Base-by-base conservation (phyloP, 257 asterid species). In the Salvia rosmarinus region DNA sequence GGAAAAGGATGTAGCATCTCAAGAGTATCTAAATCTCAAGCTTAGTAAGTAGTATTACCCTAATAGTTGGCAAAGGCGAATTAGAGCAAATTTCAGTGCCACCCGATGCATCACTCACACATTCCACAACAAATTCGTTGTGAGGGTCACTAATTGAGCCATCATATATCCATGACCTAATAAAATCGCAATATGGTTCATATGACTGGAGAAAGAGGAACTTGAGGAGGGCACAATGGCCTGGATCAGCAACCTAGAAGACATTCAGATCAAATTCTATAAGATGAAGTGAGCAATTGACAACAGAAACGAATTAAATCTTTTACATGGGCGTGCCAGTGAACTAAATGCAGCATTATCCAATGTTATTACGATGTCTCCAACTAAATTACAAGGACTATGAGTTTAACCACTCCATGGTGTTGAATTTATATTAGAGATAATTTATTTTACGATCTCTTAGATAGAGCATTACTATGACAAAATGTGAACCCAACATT, bases 121-220 rank as follows among this genome's bases (percentile, higher is more conserved):
- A 83, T 74, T 89, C 96, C 82, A 95, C 95, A 67, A 84, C 86
- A 85, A 91, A 95, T 80, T 95, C 98, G 43, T 73, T 63, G 68
- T 83, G 85, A 74, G 96, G 96, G 82, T 95, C 99, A 79, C 79
- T 83, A 70, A 89, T 72, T 67, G 82, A 79, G 58, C 96, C 99
- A 78, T 91, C 95, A 65, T 79, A 95, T 73, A 95, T 89, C 97
- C 99, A 95, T 37, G 98, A 83, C 87, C 94, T 91, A 77, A 95
- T 86, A 81, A 91, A 95, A 52, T 80, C 87, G 81, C 80, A 81
- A 80, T 89, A 95, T 21, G 99, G 99, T 78, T 95, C 98, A 81
- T 82, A 88, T 62, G 97, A 82, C 81, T 84, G 88, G 68, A 88
- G 86, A 82, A 95, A 91, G 68, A 95, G 89, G 75, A 89, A 95